Base-by-base conservation (phyloP, 2,329 filamentous ascomycete genomes). In the Ophiocordyceps sinensis region DNA sequence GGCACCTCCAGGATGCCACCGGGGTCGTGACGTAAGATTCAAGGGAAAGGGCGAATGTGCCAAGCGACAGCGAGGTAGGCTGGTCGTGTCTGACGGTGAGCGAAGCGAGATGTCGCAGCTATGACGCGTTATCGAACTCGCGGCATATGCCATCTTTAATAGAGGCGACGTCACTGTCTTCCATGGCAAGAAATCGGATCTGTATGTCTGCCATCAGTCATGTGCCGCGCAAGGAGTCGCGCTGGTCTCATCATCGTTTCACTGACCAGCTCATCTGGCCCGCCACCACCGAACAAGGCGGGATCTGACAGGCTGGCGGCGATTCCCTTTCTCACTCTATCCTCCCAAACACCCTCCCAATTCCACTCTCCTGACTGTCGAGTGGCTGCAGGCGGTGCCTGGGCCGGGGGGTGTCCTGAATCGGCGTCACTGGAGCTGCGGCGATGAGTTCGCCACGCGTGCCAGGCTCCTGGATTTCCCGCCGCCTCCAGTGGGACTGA, bases 321-420 rank as follows among this genome's bases (percentile, higher is more conserved):
- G 36, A 95, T 75, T 15, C 82, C 82, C 58, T 82, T 84, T 59
- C 77, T 80, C 1, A 94, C 88, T 41, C 89, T 74, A 48, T 88
- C 82, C 56, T 93, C 85, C 89, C 89, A 98, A 0, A 96, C 89
- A 0, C 89, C 88, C 53, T 94, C 86, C 89, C 89, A 96, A 55
- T 94, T 94, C 89, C 89, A 96, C 52, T 94, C 82, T 7, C 82
- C 84, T 0, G 86, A 86, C 28, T 43, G 43, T 30, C 49, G 36
- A 12, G 45, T 37, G 2, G 37, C 40, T 36, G 34, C 32, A 23
- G 45, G 50, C 1, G 47, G 19, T 13, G 28, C 34, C 17, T 38
- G 31, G 17, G 26, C 30, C 21, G 39, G 4, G 30, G 4, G 21
- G 15, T 40, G 26, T 26, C 12, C 37, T 11, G 26, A 12, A 17